Base-by-base conservation (phyloP, 179 eudicot species). In the Spinacia oleracea region DNA sequence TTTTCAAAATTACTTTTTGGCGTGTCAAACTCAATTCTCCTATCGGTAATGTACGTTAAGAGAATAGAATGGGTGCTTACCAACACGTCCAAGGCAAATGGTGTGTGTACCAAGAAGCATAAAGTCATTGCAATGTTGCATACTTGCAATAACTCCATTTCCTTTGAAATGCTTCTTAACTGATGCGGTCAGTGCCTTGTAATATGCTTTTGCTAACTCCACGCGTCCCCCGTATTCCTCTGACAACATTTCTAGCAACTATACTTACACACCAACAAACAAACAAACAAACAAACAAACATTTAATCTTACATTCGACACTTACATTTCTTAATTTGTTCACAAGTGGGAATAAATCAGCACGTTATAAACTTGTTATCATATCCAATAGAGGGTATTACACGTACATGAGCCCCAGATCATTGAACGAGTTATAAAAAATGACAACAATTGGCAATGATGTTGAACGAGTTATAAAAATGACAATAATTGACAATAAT, bases 81-180 rank as follows among this genome's bases (percentile, higher is more conserved):
- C 98, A 42, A 95, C 98, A 72, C 98, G 97, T 25, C 97, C 98
- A 16, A 95, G 95, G 46, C 90, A 80, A 56, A 95, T 91, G 80
- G 97, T 82, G 74, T 95, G 87, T 3, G 98, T 93, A 25, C 97
- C 98, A 27, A 95, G 95, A 76, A 91, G 88, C 97, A 91, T 91
- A 85, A 95, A 95, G 80, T 95, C 98, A 23, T 94, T 95, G 85
- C 97, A 93, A 50, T 95, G 98, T 62, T 93, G 95, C 97, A 93
- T 95, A 71, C 98, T 95, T 12, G 98, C 98, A 65, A 95, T 95
- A 42, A 91, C 97, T 15, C 93, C 97, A 74, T 91, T 93, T 18
- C 97, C 98, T 67, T 90, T 93, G 88, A 95, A 95, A 78, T 95
- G 97, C 67, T 87, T 91, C 82, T 55, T 86, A 6, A 95, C 89